Base-by-base conservation (phyloP, 2,329 filamentous ascomycete genomes). In the Aspergillus sojae region DNA sequence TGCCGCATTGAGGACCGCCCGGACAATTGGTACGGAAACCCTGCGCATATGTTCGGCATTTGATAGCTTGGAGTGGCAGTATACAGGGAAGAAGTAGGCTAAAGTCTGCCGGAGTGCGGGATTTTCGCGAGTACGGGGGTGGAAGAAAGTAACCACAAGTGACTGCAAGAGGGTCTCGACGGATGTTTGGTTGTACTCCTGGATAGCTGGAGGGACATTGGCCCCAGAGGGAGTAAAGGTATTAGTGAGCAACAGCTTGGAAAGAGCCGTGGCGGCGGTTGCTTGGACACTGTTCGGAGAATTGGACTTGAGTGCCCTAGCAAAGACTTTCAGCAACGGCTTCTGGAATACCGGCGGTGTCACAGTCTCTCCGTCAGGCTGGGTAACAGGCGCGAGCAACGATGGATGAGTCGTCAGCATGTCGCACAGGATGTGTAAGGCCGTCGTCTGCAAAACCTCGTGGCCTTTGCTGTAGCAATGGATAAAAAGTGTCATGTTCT, bases 401-500 rank as follows among this genome's bases (percentile, higher is more conserved):
- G 91, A 87, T 16, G 93, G 93, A 74, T 98, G 93, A 0, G 93
- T 92, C 59, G 94, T 93, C 56, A 98, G 84, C 69, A 98, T 94
- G 77, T 99, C 95, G 11, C 93, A 94, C 36, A 99, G 86, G 66
- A 97, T 96, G 67, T 98, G 93, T 36, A 98, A 81, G 0, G 93
- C 91, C 10, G 93, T 96, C 57, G 94, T 91, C 77, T 98, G 94
- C 45, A 99, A 84, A 0, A 90, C 89, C 11, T 95, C 89, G 73
- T 97, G 93, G 1, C 95, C 95, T 81, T 96, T 97, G 78, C 84
- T 91, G 80, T 96, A 97, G 82, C 96, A 97, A 76, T 97, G 94
- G 77, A 97, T 91, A 79, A 99, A 99, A 3, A 99, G 85, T 0
- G 88, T 90, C 67, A 98, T 83, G 75, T 99, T 98, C 76, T 96